Conservation (phyloP, 352 stramenopile genomes). For the Pythium angustatum region DNA sequence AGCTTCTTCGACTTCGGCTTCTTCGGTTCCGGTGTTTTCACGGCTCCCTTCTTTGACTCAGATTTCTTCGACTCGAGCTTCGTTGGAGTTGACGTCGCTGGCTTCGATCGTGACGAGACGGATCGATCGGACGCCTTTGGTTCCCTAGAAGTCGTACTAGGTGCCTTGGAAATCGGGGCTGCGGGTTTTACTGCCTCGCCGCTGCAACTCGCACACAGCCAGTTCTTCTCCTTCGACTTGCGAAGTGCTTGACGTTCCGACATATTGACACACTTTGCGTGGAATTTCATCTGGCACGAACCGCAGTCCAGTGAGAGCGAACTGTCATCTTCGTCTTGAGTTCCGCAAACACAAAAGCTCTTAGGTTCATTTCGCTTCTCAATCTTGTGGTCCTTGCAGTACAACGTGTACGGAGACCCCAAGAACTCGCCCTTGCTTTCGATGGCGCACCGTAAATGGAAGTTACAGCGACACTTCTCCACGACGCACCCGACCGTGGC, state of each 20-base stretch:
- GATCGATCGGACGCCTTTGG: background rate
- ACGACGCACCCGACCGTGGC: constrained; percentile 80
- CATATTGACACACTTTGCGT: constrained; percentile 83
- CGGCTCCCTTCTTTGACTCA: background rate
- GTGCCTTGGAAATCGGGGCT: background rate
- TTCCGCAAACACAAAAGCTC: constrained; percentile 52
- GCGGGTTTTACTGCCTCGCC: constrained; percentile 24
- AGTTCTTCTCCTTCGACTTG: constrained; percentile 53
- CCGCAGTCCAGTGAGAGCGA: constrained; percentile 59
- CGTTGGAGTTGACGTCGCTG: background rate
- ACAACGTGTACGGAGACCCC: constrained; percentile 68
- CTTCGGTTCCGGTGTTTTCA: constrained; percentile 1
- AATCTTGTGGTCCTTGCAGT: constrained; percentile 64
- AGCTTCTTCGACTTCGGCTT: constrained; percentile 3
- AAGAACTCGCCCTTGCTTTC: constrained; percentile 75
- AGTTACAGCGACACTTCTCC: constrained; percentile 76
- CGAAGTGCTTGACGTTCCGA: constrained; percentile 61
- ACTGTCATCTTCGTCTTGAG: constrained; percentile 43
- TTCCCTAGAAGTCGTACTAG: constrained; percentile 4
- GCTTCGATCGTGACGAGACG: background rate
- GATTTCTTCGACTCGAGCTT: background rate
- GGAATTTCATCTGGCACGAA: constrained; percentile 67
- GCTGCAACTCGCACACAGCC: constrained; percentile 39
- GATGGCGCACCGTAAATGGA: constrained; percentile 75
- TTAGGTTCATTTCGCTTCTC: constrained; percentile 42